Percentiles rank a stretch among this genome's conserved stretches.
phyloP scores from a whole-genome alignment of 345 rosid genomes.

The Syzygium oleosum region DNA sequence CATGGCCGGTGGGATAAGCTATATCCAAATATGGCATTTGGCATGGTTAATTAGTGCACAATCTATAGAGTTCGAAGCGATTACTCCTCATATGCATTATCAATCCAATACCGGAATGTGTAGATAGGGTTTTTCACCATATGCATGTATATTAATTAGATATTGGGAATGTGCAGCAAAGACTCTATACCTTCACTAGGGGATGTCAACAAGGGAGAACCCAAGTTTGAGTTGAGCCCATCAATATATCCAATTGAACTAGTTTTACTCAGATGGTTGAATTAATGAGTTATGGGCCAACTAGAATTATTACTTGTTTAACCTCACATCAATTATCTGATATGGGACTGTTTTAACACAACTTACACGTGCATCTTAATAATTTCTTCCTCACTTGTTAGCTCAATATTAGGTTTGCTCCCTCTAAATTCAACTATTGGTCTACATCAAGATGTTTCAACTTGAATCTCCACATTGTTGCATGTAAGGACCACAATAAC shows the following conservation, averaged over 20 bases:
- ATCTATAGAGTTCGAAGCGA: not conserved
- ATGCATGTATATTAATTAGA: not conserved
- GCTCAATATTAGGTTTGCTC: not conserved
- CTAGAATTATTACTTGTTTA: not conserved
- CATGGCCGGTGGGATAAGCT: not conserved
- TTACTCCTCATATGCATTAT: not conserved
- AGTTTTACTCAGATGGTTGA: not conserved
- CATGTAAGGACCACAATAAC: not conserved
- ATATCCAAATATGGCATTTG: not conserved
- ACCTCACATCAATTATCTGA: not conserved
- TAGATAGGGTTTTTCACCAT: not conserved
- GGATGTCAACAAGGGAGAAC: not conserved
- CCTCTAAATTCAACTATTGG: not conserved
- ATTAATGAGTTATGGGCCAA: not conserved
- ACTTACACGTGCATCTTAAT: not conserved
- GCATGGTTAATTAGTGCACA: not conserved
- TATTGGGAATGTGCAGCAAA: not conserved
- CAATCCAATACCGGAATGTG: not conserved
- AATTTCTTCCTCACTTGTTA: not conserved
- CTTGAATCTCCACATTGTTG: not conserved
- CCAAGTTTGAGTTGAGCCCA: not conserved
- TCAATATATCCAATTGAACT: not conserved
- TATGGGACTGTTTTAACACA: not conserved
- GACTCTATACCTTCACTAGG: not conserved
- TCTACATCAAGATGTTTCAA: not conserved